Evolutionary conservation across 1,139 yeast species (phyloP), one percentile per base, ranked within the genome.

Genomic region (Meyerozyma smithsonii): DNA sequence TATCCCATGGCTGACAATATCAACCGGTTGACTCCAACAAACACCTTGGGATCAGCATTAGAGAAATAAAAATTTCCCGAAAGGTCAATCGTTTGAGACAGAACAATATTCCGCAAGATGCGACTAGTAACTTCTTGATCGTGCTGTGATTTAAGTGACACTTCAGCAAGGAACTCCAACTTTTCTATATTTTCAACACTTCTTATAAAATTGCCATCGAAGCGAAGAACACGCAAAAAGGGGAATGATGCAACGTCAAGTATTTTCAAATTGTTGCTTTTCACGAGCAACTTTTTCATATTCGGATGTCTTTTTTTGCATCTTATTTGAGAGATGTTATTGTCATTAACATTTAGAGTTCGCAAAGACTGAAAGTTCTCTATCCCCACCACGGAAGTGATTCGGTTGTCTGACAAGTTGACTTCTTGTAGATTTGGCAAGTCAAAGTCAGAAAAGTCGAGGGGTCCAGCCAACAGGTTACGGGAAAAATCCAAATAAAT

Each of bases 1-100:
- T 75, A 49, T 38, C 66, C 64, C 63, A 72, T 67, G 1, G 80
- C 79, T 1, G 77, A 64, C 21, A 77, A 46, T 10, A 63, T 62
- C 36, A 78, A 55, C 17, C 52, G 50, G 33, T 62, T 71, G 8
- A 77, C 53, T 46, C 68, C 71, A 20, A 66, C 56, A 46, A 72
- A 70, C 17, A 58, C 56, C 10, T 42, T 45, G 12, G 36, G 36
- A 28, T 15, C 36, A 16, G 34, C 36, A 41, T 51, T 41, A 28
- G 46, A 38, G 36, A 43, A 42, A 12, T 42, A 39, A 1, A 50
- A 39, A 43, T 68, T 69, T 3, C 77, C 77, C 0, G 76, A 69
- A 19, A 72, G 42, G 46, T 71, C 76, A 35, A 72, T 51, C 33
- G 43, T 50, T 17, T 51, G 46, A 2, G 67, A 48, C 39, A 61